phyloP scores from a whole-genome alignment of 345 rosid genomes.

The Odontarrhena argentea region DNA sequence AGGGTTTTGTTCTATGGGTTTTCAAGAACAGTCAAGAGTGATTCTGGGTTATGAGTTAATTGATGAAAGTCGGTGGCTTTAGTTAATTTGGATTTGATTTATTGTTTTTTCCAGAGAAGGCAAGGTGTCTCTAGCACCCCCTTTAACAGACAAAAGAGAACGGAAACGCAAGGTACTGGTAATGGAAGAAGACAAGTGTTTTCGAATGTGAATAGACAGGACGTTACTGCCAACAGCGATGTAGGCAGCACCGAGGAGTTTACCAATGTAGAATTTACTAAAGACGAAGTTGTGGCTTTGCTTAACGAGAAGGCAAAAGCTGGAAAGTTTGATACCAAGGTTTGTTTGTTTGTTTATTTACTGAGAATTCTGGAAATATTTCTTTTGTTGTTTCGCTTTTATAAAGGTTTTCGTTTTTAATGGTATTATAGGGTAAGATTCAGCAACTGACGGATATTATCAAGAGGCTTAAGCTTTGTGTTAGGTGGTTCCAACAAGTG shows the following conservation, averaged over 20 bases:
- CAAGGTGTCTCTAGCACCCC: slow-evolving; percentile 52
- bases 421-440: slow-evolving; percentile 56
- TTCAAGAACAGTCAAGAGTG: background rate
- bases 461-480: slow-evolving; percentile 69
- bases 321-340: slow-evolving; percentile 82
- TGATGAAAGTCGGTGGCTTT: slow-evolving; percentile 3
- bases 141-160: slow-evolving; percentile 66
- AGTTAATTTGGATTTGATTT: background rate
- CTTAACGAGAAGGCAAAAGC: slow-evolving; percentile 69
- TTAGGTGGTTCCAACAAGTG: slow-evolving; percentile 71
- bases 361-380: background rate
- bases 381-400: background rate
- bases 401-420: background rate
- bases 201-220: slow-evolving; percentile 54
- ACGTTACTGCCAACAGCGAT: slow-evolving; percentile 46
- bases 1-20: background rate
- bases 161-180: slow-evolving; percentile 43
- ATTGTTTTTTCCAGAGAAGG: slow-evolving; percentile 52
- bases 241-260: slow-evolving; percentile 51
- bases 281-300: slow-evolving; percentile 77
- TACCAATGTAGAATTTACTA: slow-evolving; percentile 55
- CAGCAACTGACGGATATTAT: slow-evolving; percentile 60
- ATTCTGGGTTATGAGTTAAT: background rate
- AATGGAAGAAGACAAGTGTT: slow-evolving; percentile 62
- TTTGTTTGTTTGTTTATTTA: slow-evolving; percentile 20